These are phyloP conservation scores for Isabelozyma heimii DNA, from an alignment of 805 yeast species.

Conservation along the genomic window DNA sequence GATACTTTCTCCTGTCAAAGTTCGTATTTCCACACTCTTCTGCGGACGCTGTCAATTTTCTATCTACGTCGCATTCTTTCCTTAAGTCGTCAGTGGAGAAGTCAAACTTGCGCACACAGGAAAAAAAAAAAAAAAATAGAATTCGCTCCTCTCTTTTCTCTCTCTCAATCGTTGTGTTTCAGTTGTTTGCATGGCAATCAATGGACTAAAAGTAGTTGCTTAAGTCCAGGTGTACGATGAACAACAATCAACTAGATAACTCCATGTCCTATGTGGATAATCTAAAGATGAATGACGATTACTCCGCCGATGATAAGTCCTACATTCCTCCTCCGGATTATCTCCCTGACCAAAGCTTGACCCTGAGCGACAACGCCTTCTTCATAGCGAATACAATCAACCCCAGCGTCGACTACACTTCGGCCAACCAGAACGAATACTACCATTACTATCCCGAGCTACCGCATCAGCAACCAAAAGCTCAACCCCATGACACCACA, in stretches of 20 bases:
- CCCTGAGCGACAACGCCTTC: background rate
- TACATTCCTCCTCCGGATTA: background rate
- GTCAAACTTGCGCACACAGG: too few relatives aligned
- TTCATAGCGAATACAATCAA: background rate
- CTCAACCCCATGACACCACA: background rate
- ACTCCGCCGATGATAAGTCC: background rate
- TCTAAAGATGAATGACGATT: background rate
- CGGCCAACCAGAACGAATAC: background rate
- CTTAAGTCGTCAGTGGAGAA: too few relatives aligned
- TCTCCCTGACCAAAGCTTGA: background rate
- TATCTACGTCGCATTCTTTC: too few relatives aligned
- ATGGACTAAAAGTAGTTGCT: background rate
- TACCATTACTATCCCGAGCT: conserved; percentile 3
- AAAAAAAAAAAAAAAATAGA: too few relatives aligned
- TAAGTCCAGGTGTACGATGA: background rate
- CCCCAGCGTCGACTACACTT: background rate
- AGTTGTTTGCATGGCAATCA: background rate
- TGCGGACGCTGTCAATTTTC: too few relatives aligned
- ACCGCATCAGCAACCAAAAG: conserved; percentile 9
- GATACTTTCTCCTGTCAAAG: too few relatives aligned
- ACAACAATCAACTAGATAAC: background rate
- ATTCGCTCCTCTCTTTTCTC: too few relatives aligned
- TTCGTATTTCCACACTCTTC: too few relatives aligned
- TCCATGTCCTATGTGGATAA: background rate
- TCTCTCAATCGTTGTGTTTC: too few relatives aligned